phyloP scores from a whole-genome alignment of 331 rosid species.

The Phaseolus coccineus region DNA sequence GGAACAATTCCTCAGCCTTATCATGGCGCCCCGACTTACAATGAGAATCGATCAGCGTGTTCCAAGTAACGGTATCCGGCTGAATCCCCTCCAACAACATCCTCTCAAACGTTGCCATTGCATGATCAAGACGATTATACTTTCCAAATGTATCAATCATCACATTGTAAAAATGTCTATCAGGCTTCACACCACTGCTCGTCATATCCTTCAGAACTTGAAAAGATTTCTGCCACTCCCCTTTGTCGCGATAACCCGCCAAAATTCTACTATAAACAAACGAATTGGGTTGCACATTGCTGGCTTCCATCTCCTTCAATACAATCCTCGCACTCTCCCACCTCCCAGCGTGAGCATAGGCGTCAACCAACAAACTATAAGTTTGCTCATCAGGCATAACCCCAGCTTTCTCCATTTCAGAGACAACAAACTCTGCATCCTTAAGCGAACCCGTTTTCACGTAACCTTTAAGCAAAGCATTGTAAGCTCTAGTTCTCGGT shows the following conservation, averaged over 20 bases:
- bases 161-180: conserved; percentile 93
- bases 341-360: conserved; percentile 78
- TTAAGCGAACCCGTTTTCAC: conserved; percentile 75
- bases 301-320: conserved; percentile 88
- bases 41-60: conserved; percentile 84
- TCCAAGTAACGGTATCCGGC: conserved; percentile 93
- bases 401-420: conserved; percentile 84
- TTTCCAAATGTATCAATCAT: conserved; percentile 97
- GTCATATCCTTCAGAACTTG: conserved; percentile 93
- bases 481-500: conserved; percentile 83
- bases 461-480: conserved; percentile 88
- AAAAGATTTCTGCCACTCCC: conserved; percentile 97
- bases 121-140: conserved; percentile 87
- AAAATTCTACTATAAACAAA: conserved; percentile 79
- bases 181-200: conserved; percentile 76
- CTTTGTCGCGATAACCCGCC: conserved; percentile 82
- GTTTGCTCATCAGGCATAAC: conserved; percentile 86
- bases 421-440: conserved; percentile 86
- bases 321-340: conserved; percentile 95
- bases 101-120: conserved; percentile 73
- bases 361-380: conserved; percentile 82
- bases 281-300: conserved; percentile 79
- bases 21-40: conserved; percentile 72
- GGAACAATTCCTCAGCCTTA: conserved; percentile 77
- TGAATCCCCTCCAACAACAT: conserved; percentile 81